Conservation (phyloP, 257 asterid species). For the Agastache rugosa region DNA sequence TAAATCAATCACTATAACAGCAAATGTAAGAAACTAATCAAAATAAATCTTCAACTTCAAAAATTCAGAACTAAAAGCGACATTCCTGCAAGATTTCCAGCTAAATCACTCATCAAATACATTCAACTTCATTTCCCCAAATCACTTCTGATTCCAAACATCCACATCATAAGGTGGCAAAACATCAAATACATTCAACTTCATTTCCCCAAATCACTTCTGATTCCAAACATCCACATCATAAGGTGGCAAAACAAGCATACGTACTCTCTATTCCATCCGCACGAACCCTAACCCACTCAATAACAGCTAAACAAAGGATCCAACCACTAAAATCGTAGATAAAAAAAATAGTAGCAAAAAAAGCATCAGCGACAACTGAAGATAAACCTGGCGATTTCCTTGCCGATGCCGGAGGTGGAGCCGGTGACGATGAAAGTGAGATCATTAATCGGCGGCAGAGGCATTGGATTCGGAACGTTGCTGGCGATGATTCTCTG, state of each 20-base stretch:
- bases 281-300: conserved; percentile 14
- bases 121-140: conserved; percentile 10
- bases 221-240: background rate
- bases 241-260: conserved; percentile 3
- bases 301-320: conserved; percentile 14
- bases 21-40: background rate
- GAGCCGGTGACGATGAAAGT: conserved; percentile 93
- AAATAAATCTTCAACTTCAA: background rate
- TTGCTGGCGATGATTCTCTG: conserved; percentile 96
- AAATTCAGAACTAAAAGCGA: background rate
- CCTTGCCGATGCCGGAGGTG: conserved; percentile 96
- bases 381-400: conserved; percentile 68
- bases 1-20: background rate
- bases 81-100: background rate
- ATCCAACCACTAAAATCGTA: background rate
- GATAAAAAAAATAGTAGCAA: background rate
- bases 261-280: background rate
- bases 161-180: conserved; percentile 5
- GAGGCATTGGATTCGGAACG: conserved; percentile 80
- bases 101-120: background rate
- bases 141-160: background rate
- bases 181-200: background rate
- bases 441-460: conserved; percentile 78
- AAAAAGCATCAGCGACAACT: background rate
- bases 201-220: conserved; percentile 12